These are phyloP conservation scores for Hyphodiscus sp. DNA, from an alignment of 2,329 filamentous ascomycete genomes.

Conservation along the genomic window DNA sequence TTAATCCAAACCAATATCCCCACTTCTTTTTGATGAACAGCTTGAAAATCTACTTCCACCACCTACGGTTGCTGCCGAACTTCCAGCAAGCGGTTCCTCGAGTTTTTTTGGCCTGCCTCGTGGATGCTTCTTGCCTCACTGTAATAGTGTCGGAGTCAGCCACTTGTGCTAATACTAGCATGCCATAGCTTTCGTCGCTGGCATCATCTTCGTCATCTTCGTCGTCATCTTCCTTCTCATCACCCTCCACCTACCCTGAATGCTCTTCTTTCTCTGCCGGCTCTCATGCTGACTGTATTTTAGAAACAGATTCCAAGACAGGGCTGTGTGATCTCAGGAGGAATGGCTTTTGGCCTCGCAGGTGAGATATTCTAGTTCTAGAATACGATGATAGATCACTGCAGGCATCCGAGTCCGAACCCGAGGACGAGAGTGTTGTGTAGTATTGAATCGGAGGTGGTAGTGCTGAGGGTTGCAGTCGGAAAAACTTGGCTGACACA, in stretches of 20 bases:
- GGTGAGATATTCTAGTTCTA: not conserved
- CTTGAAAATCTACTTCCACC: not conserved
- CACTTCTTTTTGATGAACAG: not conserved
- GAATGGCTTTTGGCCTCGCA: not conserved
- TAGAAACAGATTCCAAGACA: constrained; percentile 1
- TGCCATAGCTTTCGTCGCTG: not conserved
- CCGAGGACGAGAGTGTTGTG: constrained; percentile 6
- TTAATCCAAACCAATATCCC: not conserved
- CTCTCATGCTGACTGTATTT: not conserved
- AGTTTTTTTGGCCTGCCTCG: constrained; percentile 15
- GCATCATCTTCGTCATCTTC: constrained; percentile 10
- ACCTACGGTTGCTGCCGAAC: not conserved
- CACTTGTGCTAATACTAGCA: not conserved
- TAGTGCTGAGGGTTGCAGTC: constrained; percentile 16
- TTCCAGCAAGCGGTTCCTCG: not conserved
- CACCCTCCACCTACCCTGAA: constrained; percentile 4
- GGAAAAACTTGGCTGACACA: constrained; percentile 7
- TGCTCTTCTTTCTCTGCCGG: constrained; percentile 6
- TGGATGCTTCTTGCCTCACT: not conserved
- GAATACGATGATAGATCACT: not conserved
- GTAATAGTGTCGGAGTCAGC: not conserved
- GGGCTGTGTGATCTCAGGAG: constrained; percentile 2
- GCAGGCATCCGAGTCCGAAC: constrained; percentile 3
- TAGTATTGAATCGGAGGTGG: constrained; percentile 19
- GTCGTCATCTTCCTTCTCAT: constrained; percentile 13